Base-by-base conservation (phyloP, 2,329 filamentous ascomycete species). In the Curvularia sp. region DNA sequence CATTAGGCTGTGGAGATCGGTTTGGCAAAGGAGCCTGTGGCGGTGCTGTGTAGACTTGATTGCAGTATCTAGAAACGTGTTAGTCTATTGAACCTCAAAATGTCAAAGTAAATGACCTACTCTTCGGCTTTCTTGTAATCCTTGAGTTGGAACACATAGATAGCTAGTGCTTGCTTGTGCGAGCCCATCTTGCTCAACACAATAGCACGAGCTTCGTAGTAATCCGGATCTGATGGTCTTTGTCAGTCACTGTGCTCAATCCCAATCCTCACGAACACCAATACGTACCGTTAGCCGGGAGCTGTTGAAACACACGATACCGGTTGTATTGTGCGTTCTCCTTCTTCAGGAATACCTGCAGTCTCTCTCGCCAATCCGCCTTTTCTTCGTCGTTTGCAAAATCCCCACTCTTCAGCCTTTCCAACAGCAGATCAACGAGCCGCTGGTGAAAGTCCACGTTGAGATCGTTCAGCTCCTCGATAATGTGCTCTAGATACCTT, bases 141-240 rank as follows among this genome's bases (percentile, higher is more conserved):
- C 66, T 90, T 82, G 76, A 99, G 86, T 76, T 94, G 95, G 79
- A 97, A 99, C 28, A 98, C 94, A 75, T 97, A 99, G 52, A 99
- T 97, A 74, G 95, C 90, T n/a, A 99, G 81, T 0, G 95, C 95
- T 78, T 98, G 93, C 73, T 92, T 93, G 79, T 99, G 93, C 69
- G 94, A 90, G 6, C 92, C 92, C 91, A 98, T 97, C 68, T 95
- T 96, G 77, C 92, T 93, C 39, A 98, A 86, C 20, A 98, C 89
- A 44, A 98, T 89, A 6, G 95, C 95, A 61, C 94, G 88, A 1
- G 92, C 88, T 75, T 98, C 94, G 76, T 90, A 96, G 70, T 97
- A 97, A 2, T 86, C 83, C 0, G 93, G 83, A 74, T 97, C 92
- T 94, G 64, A 18, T 12, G 49, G 2, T 42, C 15, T 26, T 26